A percentile compares a stretch with the other conserved stretches of the same genome.
Conservation (phyloP, 331 rosid species). For the Cydonia oblonga region DNA sequence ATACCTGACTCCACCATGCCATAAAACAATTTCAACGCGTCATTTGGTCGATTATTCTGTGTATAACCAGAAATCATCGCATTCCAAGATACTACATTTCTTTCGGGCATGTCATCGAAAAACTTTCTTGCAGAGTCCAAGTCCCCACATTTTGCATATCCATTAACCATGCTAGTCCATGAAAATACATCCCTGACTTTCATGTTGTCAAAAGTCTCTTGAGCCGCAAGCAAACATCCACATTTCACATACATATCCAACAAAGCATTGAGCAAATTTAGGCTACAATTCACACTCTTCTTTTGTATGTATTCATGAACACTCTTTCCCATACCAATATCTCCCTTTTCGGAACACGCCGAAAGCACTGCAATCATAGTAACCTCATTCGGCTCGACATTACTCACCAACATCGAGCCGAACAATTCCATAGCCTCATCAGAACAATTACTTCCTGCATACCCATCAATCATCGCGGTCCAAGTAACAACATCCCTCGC, state of each 20-base stretch:
- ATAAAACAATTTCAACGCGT: conserved; percentile 50
- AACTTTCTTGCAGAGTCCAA: conserved; percentile 53
- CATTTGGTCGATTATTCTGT: conserved; percentile 55
- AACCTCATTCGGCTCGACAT: conserved; percentile 42
- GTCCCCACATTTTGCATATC: conserved; percentile 61
- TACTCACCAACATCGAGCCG: conserved; percentile 27
- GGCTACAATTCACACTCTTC: conserved; percentile 16
- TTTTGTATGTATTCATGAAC: conserved; percentile 28
- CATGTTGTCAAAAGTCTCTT: conserved; percentile 48
- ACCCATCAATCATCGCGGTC: conserved; percentile 56
- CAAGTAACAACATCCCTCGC: conserved; percentile 51
- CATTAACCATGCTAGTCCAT: conserved; percentile 79
- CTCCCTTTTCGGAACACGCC: conserved; percentile 32
- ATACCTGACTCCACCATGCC: conserved; percentile 42
- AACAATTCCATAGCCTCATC: conserved; percentile 42
- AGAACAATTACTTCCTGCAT: conserved; percentile 19
- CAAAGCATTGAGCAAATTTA: conserved; percentile 49
- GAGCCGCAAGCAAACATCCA: conserved; percentile 35
- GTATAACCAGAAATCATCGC: conserved; percentile 73
- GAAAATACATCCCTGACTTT: conserved; percentile 56
- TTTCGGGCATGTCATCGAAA: conserved; percentile 52
- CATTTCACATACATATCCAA: conserved; percentile 72
- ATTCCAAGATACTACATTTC: conserved; percentile 62
- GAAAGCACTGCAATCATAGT: conserved; percentile 36
- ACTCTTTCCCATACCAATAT: conserved; percentile 25